Percentiles rank a stretch among this genome's conserved stretches.
These are phyloP conservation scores for Cyberlindnera suaveolens DNA, from an alignment of 805 yeast genomes.

Conservation along the genomic window DNA sequence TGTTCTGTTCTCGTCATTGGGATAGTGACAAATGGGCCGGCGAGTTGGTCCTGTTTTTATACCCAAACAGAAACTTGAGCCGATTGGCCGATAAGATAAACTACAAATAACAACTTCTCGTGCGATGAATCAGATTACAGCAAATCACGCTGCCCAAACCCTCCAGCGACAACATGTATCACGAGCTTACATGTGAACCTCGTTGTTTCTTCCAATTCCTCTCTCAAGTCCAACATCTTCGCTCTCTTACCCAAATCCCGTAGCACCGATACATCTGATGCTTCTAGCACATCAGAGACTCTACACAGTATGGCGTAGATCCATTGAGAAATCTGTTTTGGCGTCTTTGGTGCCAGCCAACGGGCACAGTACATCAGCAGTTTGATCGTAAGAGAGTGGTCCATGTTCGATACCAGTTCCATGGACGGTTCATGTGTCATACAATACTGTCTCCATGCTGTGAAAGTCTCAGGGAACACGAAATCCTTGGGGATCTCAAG, in stretches of 20 bases:
- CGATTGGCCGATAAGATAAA: too few species aligned
- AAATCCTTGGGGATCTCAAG: conserved; percentile 13
- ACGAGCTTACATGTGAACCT: conserved; percentile 10
- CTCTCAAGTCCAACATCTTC: conserved; percentile 4
- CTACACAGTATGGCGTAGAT: conserved; percentile 14
- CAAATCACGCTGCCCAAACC: conserved; percentile 19
- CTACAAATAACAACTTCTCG: too few species aligned
- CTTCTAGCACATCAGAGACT: conserved; percentile 12
- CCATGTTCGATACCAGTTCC: conserved; percentile 14
- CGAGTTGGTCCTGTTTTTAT: too few species aligned
- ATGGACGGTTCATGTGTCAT: conserved; percentile 11
- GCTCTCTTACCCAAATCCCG: conserved; percentile 19
- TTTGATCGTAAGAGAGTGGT: conserved; percentile 14
- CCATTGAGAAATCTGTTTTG: conserved; percentile 14
- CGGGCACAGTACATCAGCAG: conserved; percentile 17
- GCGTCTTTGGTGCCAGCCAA: conserved; percentile 17
- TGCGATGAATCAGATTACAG: neutral
- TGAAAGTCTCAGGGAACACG: conserved; percentile 20
- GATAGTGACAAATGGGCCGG: neutral
- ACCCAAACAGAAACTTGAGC: too few species aligned
- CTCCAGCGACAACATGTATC: conserved; percentile 7
- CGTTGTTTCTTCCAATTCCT: conserved; percentile 5
- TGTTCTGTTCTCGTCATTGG: neutral
- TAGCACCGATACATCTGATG: conserved; percentile 13
- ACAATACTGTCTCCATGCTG: conserved; percentile 20